Evolutionary conservation across 2,329 filamentous ascomycete species (phyloP), one percentile per base, ranked within the genome.

Genomic region (Exophiala sp.): DNA sequence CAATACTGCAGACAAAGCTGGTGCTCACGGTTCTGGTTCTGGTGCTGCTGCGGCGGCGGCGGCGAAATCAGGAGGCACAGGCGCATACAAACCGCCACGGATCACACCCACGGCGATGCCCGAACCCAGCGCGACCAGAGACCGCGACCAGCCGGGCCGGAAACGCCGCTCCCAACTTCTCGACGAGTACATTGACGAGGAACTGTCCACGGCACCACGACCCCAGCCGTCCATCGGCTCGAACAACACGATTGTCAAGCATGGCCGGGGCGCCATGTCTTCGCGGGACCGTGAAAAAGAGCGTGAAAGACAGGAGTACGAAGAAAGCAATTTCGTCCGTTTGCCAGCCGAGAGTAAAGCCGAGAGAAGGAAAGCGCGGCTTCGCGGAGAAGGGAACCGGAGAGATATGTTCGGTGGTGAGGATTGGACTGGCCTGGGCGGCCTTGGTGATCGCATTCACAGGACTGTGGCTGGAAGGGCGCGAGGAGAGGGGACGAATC

Each of bases 171-270:
- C 90, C 0, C 82, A 83, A 40, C 88, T 89, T 1, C 82, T 98
- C 64, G 90, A 97, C 64, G 91, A 97, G 64, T 98, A 94, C 63
- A 81, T 98, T 56, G 81, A 79, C 43, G 82, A 86, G 14, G 93
- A 98, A 68, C 76, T 97, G 52, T 90, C 88, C 0, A 70, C 78
- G 4, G 88, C 88, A 1, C 93, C 93, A 1, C 70, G 88, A 50
- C 87, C 89, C 1, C 80, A 94, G 66, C 89, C 91, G 47, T 94
- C 86, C 60, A 94, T 98, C 61, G 94, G 93, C 53, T 93, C 86
- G 49, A 59, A 57, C 43, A 55, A 56, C 34, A 95, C 87, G 14
- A 94, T 96, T 60, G 75, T 84, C 3, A 76, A 82, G 42, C 83
- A 86, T 43, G 93, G 93, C 27, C 81, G 91, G 56, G 81, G 81